phyloP scores from a whole-genome alignment of 2,329 filamentous ascomycete species.

The Trichoderma harzianum region DNA sequence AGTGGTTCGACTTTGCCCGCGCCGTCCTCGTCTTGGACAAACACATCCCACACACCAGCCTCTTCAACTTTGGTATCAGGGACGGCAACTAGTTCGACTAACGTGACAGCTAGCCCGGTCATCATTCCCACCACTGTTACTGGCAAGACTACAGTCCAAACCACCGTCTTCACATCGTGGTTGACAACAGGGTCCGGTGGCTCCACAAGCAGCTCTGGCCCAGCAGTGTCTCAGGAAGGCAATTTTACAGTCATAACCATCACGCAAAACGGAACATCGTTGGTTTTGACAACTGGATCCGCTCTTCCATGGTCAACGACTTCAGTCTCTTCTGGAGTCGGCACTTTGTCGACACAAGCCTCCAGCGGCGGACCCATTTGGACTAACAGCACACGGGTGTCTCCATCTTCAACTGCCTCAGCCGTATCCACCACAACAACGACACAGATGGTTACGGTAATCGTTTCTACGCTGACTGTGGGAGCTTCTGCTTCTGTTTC shows the following conservation, averaged over 20 bases:
- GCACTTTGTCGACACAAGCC: background rate
- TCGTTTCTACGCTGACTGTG: slow-evolving; percentile 2
- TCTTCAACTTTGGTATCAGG: background rate
- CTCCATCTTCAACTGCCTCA: background rate
- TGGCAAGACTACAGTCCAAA: background rate
- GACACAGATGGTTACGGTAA: slow-evolving; percentile 13
- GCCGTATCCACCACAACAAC: slow-evolving; percentile 3
- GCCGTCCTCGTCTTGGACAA: background rate
- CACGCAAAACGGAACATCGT: slow-evolving; percentile 14
- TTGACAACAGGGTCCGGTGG: slow-evolving; percentile 8
- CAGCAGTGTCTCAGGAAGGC: slow-evolving; percentile 12
- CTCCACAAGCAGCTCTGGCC: background rate
- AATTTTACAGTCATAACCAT: slow-evolving; percentile 21
- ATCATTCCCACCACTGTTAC: slow-evolving; percentile 1
- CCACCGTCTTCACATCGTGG: slow-evolving; percentile 15
- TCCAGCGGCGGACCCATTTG: slow-evolving; percentile 4
- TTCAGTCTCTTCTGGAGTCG: slow-evolving; percentile 21
- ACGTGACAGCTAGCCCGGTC: background rate
- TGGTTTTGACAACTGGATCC: slow-evolving; percentile 17
- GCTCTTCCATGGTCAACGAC: slow-evolving; percentile 15
- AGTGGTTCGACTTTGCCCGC: background rate
- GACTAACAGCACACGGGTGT: slow-evolving; percentile 13
- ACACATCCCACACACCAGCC: background rate
- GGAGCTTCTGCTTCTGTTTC: background rate
- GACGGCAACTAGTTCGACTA: background rate